A percentile compares a stretch with the other conserved stretches of the same genome.
These are phyloP conservation scores for Rhizophora mangle DNA, from an alignment of 345 rosid species.

Conservation along the genomic window DNA sequence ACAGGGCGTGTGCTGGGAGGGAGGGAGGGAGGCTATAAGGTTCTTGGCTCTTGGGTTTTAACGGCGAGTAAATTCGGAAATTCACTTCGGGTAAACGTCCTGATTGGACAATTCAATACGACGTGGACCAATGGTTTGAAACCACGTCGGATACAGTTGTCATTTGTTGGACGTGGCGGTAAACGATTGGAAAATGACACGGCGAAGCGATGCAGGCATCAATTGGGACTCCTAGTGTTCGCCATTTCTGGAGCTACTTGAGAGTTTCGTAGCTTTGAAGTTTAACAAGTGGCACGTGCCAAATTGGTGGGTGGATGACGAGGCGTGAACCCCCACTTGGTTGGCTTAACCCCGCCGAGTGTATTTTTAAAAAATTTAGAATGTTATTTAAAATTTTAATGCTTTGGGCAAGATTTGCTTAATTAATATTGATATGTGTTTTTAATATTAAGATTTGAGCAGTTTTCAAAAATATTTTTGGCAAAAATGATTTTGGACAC, in stretches of 20 bases:
- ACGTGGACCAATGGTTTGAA: not conserved
- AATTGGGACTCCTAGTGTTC: not conserved
- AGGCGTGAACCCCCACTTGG: not conserved
- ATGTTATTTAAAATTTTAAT: too few relatives aligned
- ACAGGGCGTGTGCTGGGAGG: not conserved
- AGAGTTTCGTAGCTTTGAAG: not conserved
- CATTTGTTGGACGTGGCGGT: conserved; percentile 13
- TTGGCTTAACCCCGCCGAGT: too few relatives aligned
- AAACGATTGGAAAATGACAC: conserved; percentile 15
- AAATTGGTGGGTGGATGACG: not conserved
- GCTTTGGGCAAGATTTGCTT: too few relatives aligned
- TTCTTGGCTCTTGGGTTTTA: not conserved
- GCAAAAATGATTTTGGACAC: too few relatives aligned
- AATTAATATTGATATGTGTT: too few relatives aligned
- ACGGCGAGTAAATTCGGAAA: conserved; percentile 3
- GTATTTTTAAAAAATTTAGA: too few relatives aligned
- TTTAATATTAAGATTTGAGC: too few relatives aligned
- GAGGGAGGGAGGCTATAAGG: not conserved
- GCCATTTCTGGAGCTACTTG: not conserved
- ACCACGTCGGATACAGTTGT: conserved; percentile 7
- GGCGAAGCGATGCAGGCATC: not conserved
- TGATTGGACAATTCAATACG: not conserved
- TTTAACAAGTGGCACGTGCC: not conserved
- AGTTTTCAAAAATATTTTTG: too few relatives aligned
- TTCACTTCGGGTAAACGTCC: conserved; percentile 2